A percentile compares a stretch with the other conserved stretches of the same genome.
phyloP scores from a whole-genome alignment of 352 stramenopile species.

The Phytophthora idaei region DNA sequence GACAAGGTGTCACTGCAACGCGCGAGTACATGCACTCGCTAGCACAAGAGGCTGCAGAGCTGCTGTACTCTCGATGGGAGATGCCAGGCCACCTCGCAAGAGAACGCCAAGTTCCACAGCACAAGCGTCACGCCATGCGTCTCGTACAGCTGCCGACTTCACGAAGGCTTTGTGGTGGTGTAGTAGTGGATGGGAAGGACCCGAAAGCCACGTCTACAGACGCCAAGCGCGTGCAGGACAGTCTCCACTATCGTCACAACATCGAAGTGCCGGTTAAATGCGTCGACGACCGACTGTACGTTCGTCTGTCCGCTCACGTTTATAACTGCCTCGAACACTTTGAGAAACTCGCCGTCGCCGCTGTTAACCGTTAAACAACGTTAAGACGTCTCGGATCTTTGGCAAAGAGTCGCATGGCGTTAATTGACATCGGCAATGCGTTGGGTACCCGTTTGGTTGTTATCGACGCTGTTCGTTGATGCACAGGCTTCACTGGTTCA shows the following conservation, averaged over 20 bases:
- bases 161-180: slow-evolving; percentile 50
- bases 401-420: slow-evolving; percentile 22
- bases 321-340: slow-evolving; percentile 93
- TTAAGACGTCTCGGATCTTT: slow-evolving; percentile 17
- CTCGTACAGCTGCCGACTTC: slow-evolving; percentile 70
- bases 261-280: slow-evolving; percentile 96
- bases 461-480: slow-evolving; percentile 9
- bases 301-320: slow-evolving; percentile 91
- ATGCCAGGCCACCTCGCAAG: slow-evolving; percentile 51
- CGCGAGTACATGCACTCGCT: slow-evolving; percentile 75
- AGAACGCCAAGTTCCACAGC: slow-evolving; percentile 42
- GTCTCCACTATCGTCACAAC: slow-evolving; percentile 69
- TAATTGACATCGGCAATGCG: slow-evolving; percentile 8
- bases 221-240: slow-evolving; percentile 92
- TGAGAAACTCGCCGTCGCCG: slow-evolving; percentile 50
- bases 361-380: slow-evolving; percentile 5
- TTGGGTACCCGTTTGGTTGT: slow-evolving; percentile 7
- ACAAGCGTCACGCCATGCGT: slow-evolving; percentile 80
- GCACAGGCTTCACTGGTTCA: slow-evolving; percentile 9
- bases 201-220: slow-evolving; percentile 74
- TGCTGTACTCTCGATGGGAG: slow-evolving; percentile 64
- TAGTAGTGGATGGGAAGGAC: slow-evolving; percentile 16
- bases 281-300: slow-evolving; percentile 85
- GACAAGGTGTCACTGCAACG: slow-evolving; percentile 45
- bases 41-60: slow-evolving; percentile 51